Base-by-base conservation (phyloP, 2,329 filamentous ascomycete genomes). In the Cladorrhinum sp. region DNA sequence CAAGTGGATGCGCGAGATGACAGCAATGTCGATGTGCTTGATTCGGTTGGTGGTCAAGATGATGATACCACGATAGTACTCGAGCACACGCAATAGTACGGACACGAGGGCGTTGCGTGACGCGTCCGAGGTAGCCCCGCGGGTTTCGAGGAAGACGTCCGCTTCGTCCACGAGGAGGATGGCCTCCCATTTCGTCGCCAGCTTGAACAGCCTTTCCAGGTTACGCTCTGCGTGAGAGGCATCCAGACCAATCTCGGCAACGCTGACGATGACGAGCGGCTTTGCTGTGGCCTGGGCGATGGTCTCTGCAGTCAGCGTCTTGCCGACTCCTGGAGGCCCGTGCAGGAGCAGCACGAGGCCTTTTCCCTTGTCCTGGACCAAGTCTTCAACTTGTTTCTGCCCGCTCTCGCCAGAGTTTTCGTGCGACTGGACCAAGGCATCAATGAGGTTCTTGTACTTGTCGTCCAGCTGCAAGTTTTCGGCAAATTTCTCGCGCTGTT, bases 11-110 rank as follows among this genome's bases (percentile, higher is more conserved):
- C 78, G 75, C 52, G 75, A 77, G 59, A 76, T 71, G 67, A 80
- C 78, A 24, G 79, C 79, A 1, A 71, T 69, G 23, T 81, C 79
- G 64, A 81, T 77, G 55, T 73, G 71, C 55, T 71, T 68, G 30
- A 76, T 71, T 39, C 77, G 76, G 67, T 81, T 81, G 23, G 76
- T 79, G 1, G 78, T 80, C 53, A 81, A 69, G 69, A 80, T 79
- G 16, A 80, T 70, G 49, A 79, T 77, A 21, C 76, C 77, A 60
- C 76, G 69, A 68, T 78, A 79, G 71, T 78, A 79, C 67, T 79
- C 77, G 24, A 79, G 73, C 2, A 70, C 75, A 16, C 76, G 56
- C 20, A 67, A 52, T 3, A 65, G 60, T 2, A 67, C 66, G 7
- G 64, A 66, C 5, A 67, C 63, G 12, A 66, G 57, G 2, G 65